These are phyloP conservation scores for Neurospora terricola DNA, from an alignment of 495 filamentous ascomycete species.

Conservation along the genomic window DNA sequence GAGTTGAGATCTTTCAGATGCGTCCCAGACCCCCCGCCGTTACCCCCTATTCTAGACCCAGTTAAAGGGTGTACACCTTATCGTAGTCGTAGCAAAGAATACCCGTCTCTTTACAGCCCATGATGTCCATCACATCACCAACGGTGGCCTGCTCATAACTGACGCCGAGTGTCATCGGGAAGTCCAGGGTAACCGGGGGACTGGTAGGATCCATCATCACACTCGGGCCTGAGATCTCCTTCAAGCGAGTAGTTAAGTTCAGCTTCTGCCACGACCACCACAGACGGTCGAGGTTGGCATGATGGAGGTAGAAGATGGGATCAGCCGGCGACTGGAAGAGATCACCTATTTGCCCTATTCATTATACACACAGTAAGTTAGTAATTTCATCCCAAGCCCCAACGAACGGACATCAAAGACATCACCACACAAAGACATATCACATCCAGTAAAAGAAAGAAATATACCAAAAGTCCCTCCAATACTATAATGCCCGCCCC, in stretches of 20 bases:
- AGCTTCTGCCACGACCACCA: constrained; percentile 32
- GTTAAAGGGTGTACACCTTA: constrained; percentile 7
- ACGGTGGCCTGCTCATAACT: constrained; percentile 23
- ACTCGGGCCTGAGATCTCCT: constrained; percentile 25
- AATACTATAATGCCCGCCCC: constrained; percentile 12
- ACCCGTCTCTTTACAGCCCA: constrained; percentile 15
- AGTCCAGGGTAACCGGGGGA: constrained; percentile 22
- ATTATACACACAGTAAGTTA: background rate
- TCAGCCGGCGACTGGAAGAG: constrained; percentile 28
- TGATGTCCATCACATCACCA: constrained; percentile 26
- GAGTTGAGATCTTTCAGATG: background rate
- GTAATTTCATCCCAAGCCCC: background rate
- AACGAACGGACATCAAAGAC: background rate
- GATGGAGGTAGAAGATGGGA: constrained; percentile 34
- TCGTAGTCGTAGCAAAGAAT: constrained; percentile 34
- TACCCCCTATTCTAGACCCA: background rate
- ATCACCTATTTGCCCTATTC: constrained; percentile 26
- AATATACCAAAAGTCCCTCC: constrained; percentile 6
- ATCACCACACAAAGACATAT: background rate
- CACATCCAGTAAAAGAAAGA: background rate
- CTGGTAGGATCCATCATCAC: constrained; percentile 15
- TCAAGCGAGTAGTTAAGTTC: constrained; percentile 21
- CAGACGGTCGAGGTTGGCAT: constrained; percentile 31
- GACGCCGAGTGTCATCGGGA: constrained; percentile 21
- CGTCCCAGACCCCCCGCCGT: too few species aligned